Percentiles rank a stretch among this genome's conserved stretches.
Evolutionary conservation across 305 asterid genomes (phyloP).

Genomic region (Fraxinus paxiana): DNA sequence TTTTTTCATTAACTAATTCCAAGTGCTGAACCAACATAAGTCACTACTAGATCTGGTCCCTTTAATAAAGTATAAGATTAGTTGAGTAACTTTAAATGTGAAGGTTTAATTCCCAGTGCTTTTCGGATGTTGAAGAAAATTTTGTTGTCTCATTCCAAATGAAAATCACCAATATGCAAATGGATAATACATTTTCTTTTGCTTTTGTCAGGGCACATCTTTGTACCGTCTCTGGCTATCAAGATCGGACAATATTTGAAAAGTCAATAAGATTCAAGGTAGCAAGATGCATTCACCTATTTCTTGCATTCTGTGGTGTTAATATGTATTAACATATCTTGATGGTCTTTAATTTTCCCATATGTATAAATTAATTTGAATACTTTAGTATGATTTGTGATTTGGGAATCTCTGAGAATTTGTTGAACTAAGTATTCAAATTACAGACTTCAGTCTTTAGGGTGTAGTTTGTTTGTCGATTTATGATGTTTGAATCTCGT

Average conservation of each 20-base stretch:
- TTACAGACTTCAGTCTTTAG: too few relatives aligned
- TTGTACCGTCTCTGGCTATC: slow-evolving; percentile 81
- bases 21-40: background rate
- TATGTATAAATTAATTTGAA: background rate
- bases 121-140: background rate
- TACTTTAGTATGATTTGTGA: too few relatives aligned
- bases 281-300: slow-evolving; percentile 15
- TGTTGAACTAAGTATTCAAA: background rate
- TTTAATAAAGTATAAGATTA: background rate
- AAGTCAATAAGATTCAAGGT: slow-evolving; percentile 78
- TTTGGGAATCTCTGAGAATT: too few relatives aligned
- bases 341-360: background rate
- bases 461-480: too few relatives aligned
- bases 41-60: background rate
- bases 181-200: slow-evolving; percentile 23
- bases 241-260: slow-evolving; percentile 73
- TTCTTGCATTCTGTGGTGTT: slow-evolving; percentile 7
- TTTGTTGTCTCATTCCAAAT: background rate
- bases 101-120: background rate
- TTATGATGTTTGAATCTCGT: too few relatives aligned
- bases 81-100: background rate
- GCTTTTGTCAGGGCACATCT: slow-evolving; percentile 62
- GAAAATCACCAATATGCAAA: background rate
- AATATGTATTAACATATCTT: background rate
- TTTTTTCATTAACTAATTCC: too few relatives aligned